phyloP scores from a whole-genome alignment of 768 basidiomycete genomes.

The Artomyces pyxidatus region DNA sequence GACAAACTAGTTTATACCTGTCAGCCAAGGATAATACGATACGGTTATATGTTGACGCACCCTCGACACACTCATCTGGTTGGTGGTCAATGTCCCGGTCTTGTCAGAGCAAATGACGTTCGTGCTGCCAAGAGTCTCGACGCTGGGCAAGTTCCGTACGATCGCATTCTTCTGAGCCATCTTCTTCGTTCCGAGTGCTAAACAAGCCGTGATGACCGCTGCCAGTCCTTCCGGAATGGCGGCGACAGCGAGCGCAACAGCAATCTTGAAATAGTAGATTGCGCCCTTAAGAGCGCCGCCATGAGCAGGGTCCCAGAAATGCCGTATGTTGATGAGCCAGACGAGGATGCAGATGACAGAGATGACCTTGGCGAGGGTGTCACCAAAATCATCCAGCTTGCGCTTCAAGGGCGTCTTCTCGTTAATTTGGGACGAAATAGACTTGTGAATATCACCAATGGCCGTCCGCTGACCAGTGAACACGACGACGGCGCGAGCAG shows the following conservation, averaged over 20 bases:
- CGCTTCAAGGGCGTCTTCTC: conserved; percentile 97
- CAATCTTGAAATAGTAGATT: conserved; percentile 99
- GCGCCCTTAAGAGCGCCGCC: conserved; percentile 88
- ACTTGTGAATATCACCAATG: conserved; percentile 95
- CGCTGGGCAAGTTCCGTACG: conserved; percentile 90
- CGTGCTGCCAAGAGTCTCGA: conserved; percentile 95
- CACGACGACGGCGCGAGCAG: conserved; percentile 78
- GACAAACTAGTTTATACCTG: conserved; percentile 47
- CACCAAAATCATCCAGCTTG: conserved; percentile 97
- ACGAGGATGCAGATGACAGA: conserved; percentile 94
- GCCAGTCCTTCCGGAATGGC: conserved; percentile 99
- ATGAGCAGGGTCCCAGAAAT: conserved; percentile 94
- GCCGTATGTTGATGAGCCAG: conserved; percentile 94
- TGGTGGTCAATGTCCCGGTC: conserved; percentile 93
- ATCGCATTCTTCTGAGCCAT: conserved; percentile 99
- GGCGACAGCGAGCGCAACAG: conserved; percentile 96
- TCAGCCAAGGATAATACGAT: background rate
- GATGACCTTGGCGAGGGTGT: conserved; percentile 96
- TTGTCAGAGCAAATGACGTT: conserved; percentile 99
- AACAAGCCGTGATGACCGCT: conserved; percentile 94
- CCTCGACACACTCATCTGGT: conserved; percentile 92
- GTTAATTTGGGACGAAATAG: conserved; percentile 84
- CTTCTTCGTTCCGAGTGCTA: conserved; percentile 95
- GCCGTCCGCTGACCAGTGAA: conserved; percentile 84
- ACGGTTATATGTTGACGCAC: conserved; percentile 29